Conservation (phyloP, 176 grass and related monocot genomes). For the Stipa capillata region DNA sequence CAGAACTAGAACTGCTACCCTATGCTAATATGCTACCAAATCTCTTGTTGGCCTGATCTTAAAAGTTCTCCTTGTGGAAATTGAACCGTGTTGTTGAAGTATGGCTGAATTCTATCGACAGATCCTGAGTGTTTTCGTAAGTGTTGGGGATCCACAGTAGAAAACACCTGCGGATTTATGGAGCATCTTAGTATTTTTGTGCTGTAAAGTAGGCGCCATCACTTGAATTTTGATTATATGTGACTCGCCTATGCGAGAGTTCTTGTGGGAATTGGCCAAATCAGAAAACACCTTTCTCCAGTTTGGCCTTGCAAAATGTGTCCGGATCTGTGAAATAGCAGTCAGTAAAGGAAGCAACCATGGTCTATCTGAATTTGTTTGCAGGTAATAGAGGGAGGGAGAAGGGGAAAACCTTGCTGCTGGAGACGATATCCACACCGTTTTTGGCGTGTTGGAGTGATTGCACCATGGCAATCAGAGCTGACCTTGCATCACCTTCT, state of each 20-base stretch:
- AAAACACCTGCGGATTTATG: slow-evolving; percentile 75
- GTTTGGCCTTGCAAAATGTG: slow-evolving; percentile 96
- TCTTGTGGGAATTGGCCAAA: slow-evolving; percentile 66
- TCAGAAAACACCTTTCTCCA: slow-evolving; percentile 97
- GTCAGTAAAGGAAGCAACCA: not conserved
- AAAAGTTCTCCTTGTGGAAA: slow-evolving; percentile 99
- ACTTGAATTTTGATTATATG: not conserved
- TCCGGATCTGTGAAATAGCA: slow-evolving; percentile 56
- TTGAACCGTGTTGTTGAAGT: slow-evolving; percentile 85
- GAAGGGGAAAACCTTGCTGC: slow-evolving; percentile 49
- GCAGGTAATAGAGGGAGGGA: not conserved
- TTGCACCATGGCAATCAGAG: slow-evolving; percentile 91
- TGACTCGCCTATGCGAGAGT: slow-evolving; percentile 69
- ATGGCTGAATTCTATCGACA: slow-evolving; percentile 86
- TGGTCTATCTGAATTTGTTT: not conserved
- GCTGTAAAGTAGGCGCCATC: not conserved
- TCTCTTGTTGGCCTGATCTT: slow-evolving; percentile 25
- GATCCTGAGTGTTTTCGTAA: slow-evolving; percentile 67
- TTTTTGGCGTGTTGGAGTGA: slow-evolving; percentile 88
- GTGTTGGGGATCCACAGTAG: slow-evolving; percentile 78
- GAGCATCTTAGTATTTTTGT: not conserved
- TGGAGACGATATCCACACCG: slow-evolving; percentile 82
- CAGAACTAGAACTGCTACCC: slow-evolving; percentile 28
- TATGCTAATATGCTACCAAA: slow-evolving; percentile 26
- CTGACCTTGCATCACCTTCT: slow-evolving; percentile 92